Evolutionary conservation across 495 filamentous ascomycete species (phyloP).

Genomic region (Immersiella caudata): DNA sequence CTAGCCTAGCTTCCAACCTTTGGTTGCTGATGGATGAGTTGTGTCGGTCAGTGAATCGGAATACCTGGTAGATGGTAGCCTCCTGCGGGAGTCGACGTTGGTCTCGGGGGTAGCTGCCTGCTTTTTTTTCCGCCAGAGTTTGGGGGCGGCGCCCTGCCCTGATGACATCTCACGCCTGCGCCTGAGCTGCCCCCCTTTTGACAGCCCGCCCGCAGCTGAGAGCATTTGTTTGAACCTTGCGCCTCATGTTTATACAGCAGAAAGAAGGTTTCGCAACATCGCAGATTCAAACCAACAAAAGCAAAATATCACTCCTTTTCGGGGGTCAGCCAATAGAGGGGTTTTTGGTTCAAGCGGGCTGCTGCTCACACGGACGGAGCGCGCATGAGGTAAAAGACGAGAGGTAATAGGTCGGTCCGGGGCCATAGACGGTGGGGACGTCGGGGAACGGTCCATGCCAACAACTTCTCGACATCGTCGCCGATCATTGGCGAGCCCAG

Average conservation of each 20-base stretch:
- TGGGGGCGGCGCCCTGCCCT: background rate
- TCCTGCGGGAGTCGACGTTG: background rate
- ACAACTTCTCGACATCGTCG: conserved; percentile 18
- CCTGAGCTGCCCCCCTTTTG: background rate
- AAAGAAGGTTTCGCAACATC: background rate
- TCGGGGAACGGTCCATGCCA: conserved; percentile 17
- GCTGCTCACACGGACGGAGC: background rate
- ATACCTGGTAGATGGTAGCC: background rate
- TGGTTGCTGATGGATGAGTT: background rate
- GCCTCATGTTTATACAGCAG: background rate
- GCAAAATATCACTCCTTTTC: background rate
- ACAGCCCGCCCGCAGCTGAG: conserved; percentile 4
- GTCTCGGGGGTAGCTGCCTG: no score
- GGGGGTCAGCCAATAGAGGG: background rate
- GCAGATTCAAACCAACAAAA: background rate
- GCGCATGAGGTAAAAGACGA: conserved; percentile 6
- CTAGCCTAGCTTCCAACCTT: background rate
- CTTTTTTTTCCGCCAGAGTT: background rate
- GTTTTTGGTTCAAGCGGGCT: conserved; percentile 3
- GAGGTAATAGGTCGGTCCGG: conserved; percentile 11
- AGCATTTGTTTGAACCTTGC: background rate
- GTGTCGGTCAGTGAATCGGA: background rate
- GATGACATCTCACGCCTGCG: background rate
- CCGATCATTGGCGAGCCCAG: conserved; percentile 9
- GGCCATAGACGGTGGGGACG: conserved; percentile 14